phyloP scores from a whole-genome alignment of 2,329 filamentous ascomycete species.

The Pseudogymnoascus sp. region DNA sequence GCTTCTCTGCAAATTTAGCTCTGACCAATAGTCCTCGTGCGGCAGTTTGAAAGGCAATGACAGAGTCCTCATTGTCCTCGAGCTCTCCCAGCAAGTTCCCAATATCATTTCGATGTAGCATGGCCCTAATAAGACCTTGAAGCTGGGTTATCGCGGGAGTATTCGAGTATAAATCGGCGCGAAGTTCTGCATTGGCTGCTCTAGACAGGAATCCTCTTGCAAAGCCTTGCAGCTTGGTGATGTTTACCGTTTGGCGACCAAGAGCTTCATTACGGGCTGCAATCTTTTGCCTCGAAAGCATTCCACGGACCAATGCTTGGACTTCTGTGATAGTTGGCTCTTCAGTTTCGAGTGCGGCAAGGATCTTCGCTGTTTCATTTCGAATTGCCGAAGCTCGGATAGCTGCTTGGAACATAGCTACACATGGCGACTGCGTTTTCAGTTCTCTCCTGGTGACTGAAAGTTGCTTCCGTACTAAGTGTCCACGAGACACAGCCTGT shows the following conservation, averaged over 20 bases:
- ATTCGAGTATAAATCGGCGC: slow-evolving; percentile 63
- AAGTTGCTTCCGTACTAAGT: slow-evolving; percentile 38
- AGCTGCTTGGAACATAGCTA: slow-evolving; percentile 28
- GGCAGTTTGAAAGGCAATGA: slow-evolving; percentile 67
- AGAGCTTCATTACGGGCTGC: slow-evolving; percentile 46
- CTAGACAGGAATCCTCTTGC: slow-evolving; percentile 59
- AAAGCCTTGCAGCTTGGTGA: slow-evolving; percentile 57
- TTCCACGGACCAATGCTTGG: slow-evolving; percentile 54
- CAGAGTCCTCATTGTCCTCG: slow-evolving; percentile 71
- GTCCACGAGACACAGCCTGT: slow-evolving; percentile 35
- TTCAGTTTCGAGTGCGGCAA: slow-evolving; percentile 40
- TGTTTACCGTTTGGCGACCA: slow-evolving; percentile 45
- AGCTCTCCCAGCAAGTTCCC: slow-evolving; percentile 68
- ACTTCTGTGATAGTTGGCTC: slow-evolving; percentile 42
- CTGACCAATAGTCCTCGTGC: slow-evolving; percentile 68
- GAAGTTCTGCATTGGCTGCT: slow-evolving; percentile 50
- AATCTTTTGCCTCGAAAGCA: slow-evolving; percentile 47
- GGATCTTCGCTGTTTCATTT: slow-evolving; percentile 39
- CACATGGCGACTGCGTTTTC: slow-evolving; percentile 36
- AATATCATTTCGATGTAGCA: slow-evolving; percentile 67
- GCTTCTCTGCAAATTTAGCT: slow-evolving; percentile 71
- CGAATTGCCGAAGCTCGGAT: slow-evolving; percentile 47
- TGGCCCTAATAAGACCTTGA: slow-evolving; percentile 69
- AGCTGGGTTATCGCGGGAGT: slow-evolving; percentile 59
- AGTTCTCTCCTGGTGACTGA: slow-evolving; percentile 42